Percentiles rank a stretch among this genome's conserved stretches.
These are phyloP conservation scores for Lepidium sativum DNA, from an alignment of 345 rosid species.

Conservation along the genomic window DNA sequence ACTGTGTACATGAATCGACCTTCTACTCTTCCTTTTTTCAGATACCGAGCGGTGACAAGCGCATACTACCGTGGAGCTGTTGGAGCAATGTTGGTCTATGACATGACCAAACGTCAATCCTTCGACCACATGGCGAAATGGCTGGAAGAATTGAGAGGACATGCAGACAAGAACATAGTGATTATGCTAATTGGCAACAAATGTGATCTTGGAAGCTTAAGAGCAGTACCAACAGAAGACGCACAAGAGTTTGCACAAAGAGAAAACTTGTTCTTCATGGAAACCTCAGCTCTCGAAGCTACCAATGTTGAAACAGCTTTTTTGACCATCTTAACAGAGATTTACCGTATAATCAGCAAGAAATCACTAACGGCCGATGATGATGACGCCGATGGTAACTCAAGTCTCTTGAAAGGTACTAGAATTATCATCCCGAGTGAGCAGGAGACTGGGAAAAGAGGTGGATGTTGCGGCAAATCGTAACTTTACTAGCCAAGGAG, in stretches of 20 bases:
- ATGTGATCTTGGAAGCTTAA: constrained; percentile 59
- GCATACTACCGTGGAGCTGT: constrained; percentile 81
- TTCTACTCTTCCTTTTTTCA: background rate
- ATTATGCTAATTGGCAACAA: constrained; percentile 81
- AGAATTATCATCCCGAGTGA: constrained; percentile 54
- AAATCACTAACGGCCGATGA: constrained; percentile 52
- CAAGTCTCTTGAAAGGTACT: constrained; percentile 62
- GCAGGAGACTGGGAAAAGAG: constrained; percentile 32
- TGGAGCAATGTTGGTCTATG: constrained; percentile 78
- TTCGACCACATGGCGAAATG: constrained; percentile 80
- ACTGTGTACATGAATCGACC: background rate
- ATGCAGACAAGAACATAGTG: constrained; percentile 74
- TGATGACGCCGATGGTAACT: constrained; percentile 32
- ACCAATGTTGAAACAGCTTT: constrained; percentile 79
- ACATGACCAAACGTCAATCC: constrained; percentile 85
- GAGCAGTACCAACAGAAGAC: constrained; percentile 75
- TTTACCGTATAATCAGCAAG: constrained; percentile 66
- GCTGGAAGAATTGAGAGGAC: constrained; percentile 77
- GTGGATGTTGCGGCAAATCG: constrained; percentile 51
- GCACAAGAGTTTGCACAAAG: constrained; percentile 82
- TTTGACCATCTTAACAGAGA: constrained; percentile 59
- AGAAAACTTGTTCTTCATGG: constrained; percentile 81
- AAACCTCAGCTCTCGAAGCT: constrained; percentile 77
- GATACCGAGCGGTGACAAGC: constrained; percentile 84
- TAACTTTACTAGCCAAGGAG: background rate